These are phyloP conservation scores for Pythium angustatum DNA, from an alignment of 352 stramenopile species.

Conservation along the genomic window DNA sequence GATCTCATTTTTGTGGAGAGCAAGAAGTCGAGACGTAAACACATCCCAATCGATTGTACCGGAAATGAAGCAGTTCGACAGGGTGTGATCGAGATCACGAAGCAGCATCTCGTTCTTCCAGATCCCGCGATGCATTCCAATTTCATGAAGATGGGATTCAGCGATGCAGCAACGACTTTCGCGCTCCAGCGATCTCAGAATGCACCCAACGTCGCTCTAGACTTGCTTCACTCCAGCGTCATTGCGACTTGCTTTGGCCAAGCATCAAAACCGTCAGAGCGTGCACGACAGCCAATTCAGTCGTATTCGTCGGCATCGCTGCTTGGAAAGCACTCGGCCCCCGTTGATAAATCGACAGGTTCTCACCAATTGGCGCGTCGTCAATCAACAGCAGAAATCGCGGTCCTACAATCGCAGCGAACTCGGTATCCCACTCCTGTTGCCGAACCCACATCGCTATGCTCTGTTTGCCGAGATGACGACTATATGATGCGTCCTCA, in stretches of 20 bases:
- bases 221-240: conserved; percentile 68
- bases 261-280: neutral
- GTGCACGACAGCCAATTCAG: conserved; percentile 22
- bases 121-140: conserved; percentile 82
- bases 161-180: conserved; percentile 72
- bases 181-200: conserved; percentile 80
- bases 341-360: neutral
- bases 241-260: conserved; percentile 53
- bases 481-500: conserved; percentile 85
- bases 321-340: conserved; percentile 8
- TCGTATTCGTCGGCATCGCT: conserved; percentile 14
- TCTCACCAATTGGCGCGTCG: conserved; percentile 31
- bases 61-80: conserved; percentile 68
- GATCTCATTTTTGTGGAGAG: conserved; percentile 78
- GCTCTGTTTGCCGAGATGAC: conserved; percentile 67
- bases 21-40: conserved; percentile 35
- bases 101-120: conserved; percentile 73
- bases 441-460: conserved; percentile 36
- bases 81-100: conserved; percentile 77
- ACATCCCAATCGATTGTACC: conserved; percentile 62
- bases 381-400: conserved; percentile 73
- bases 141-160: conserved; percentile 80
- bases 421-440: conserved; percentile 45
- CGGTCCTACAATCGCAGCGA: conserved; percentile 67
- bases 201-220: conserved; percentile 68